These are phyloP conservation scores for Quercus lobata DNA, from an alignment of 331 rosid species.

Conservation along the genomic window DNA sequence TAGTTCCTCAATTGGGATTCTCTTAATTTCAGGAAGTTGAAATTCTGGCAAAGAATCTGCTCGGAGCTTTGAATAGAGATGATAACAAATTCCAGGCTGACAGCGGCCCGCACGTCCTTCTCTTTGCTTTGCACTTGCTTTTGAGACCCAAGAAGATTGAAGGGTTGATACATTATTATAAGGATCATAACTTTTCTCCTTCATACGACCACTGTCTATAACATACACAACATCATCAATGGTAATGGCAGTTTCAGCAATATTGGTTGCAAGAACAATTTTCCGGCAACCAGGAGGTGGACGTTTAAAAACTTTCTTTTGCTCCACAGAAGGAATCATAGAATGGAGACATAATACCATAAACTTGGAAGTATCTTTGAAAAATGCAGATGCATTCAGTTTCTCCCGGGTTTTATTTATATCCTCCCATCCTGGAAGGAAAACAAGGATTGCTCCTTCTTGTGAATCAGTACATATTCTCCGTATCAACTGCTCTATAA, in stretches of 20 bases:
- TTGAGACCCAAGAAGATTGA: conserved; percentile 96
- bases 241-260: conserved; percentile 95
- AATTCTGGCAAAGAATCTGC: conserved; percentile 71
- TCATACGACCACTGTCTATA: conserved; percentile 86
- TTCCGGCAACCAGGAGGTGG: conserved; percentile 76
- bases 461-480: conserved; percentile 76
- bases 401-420: conserved; percentile 69
- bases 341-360: conserved; percentile 73
- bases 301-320: conserved; percentile 67
- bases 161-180: conserved; percentile 78
- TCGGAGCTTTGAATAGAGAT: conserved; percentile 65
- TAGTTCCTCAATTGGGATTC: conserved; percentile 92
- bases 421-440: conserved; percentile 97
- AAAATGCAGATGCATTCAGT: conserved; percentile 50
- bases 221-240: conserved; percentile 95
- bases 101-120: conserved; percentile 99
- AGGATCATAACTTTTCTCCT: conserved; percentile 94
- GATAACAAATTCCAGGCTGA: conserved; percentile 95
- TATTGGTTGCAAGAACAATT: conserved; percentile 89
- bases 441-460: conserved; percentile 92
- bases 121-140: conserved; percentile 95
- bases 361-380: conserved; percentile 48
- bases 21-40: conserved; percentile 91
- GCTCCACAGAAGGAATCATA: conserved; percentile 74
- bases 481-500: conserved; percentile 61